Percentiles rank a stretch among this genome's conserved stretches.
phyloP scores from a whole-genome alignment of 495 filamentous ascomycete genomes.

The Penicillium salamii region DNA sequence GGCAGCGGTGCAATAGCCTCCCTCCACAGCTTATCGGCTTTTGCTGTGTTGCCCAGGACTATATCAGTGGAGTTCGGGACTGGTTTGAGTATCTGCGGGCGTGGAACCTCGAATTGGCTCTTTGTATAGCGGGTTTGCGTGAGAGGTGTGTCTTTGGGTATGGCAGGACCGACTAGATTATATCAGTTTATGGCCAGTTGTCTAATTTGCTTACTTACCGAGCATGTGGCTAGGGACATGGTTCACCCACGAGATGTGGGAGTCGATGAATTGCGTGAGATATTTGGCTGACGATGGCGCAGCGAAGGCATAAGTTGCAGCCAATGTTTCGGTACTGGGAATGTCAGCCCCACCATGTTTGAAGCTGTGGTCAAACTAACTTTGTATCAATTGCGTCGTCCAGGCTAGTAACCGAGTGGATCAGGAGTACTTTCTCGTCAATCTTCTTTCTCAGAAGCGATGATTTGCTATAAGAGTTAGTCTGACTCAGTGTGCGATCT shows the following conservation, averaged over 20 bases:
- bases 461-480: constrained; percentile 19
- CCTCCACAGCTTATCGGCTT: constrained; percentile 19
- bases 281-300: constrained; percentile 47
- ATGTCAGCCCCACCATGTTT: neutral
- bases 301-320: constrained; percentile 51
- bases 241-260: constrained; percentile 47
- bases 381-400: constrained; percentile 47
- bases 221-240: constrained; percentile 49
- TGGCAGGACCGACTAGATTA: constrained; percentile 36
- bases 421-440: constrained; percentile 28
- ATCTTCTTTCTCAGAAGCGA: constrained; percentile 29
- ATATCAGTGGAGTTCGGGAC: constrained; percentile 7
- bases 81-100: constrained; percentile 35
- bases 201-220: constrained; percentile 10
- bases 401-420: constrained; percentile 38
- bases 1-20: constrained; percentile 35
- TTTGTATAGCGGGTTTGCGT: constrained; percentile 35
- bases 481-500: neutral
- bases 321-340: constrained; percentile 25
- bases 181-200: neutral
- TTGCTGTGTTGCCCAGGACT: constrained; percentile 16
- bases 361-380: constrained; percentile 9
- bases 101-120: constrained; percentile 35
- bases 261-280: constrained; percentile 48
- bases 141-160: constrained; percentile 28